Evolutionary conservation across 2,329 filamentous ascomycete genomes (phyloP), one percentile per base, ranked within the genome.

Genomic region (Penicillium sp.): DNA sequence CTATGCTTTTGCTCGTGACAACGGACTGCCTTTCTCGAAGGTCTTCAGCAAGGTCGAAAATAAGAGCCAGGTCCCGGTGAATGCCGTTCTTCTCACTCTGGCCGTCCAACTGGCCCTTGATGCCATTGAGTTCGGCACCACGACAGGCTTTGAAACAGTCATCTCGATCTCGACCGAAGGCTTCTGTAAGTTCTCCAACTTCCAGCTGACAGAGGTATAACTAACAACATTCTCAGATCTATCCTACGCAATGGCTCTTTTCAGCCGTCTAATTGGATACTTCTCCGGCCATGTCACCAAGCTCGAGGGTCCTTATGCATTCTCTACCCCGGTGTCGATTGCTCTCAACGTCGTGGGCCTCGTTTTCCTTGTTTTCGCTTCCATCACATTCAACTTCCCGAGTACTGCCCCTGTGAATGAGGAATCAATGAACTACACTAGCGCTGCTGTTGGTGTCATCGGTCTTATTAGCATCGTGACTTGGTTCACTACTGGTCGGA

Each of bases 381-480:
- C 80, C 28, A 82, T 86, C 56, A 84, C 84, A 0, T 86, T 86
- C 69, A 87, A 86, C 60, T 84, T 87, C 59, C 85, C 85, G 0
- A 80, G 78, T 0, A 69, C 79, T 0, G 79, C 72, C 7, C 85
- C 85, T 0, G 83, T 87, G n/a, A 78, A 75, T 1, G 77, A 77
- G 37, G 79, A 84, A 28, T 85, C 84, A 38, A 87, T 87, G 85
- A 87, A 86, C 61, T 86, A 86, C 65, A 86, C 83, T 0, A 82
- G 79, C 24, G 85, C 85, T 0, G 85, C 85, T 0, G 81, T 86
- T 33, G 85, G 84, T 0, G 76, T 84, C 1, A 82, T 86, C 42
- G 84, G 82, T 70, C 62, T 85, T 5, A 76, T 87, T 19, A 82
- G 80, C 17, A 45, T 78, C 1, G 67, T 82, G 2, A 86, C 82